Evolutionary conservation across 2,329 filamentous ascomycete species (phyloP), one percentile per base, ranked within the genome.

Genomic region (Aspergillus ruber): DNA sequence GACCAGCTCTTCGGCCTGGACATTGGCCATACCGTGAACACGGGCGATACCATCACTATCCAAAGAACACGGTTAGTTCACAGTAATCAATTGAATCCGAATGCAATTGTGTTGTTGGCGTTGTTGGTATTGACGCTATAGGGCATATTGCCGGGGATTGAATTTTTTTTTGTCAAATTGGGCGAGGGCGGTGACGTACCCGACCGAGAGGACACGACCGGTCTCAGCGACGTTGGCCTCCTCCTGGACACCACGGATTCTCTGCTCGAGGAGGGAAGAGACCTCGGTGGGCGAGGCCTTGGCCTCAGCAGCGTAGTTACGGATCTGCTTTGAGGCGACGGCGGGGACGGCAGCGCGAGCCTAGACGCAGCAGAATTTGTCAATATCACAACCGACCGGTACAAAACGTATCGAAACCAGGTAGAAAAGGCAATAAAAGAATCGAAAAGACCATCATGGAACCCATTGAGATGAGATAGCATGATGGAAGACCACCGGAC

Each of bases 1-100:
- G 73, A 98, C 93, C 74, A 98, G 87, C 83, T 98, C 93, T 80
- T 98, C 93, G 67, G 93, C 91, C 83, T 98, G 93, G 79, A 98
- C 93, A 75, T 98, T 98, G 87, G 84, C 88, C 89, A 98, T 90
- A 73, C 93, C 93, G 78, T 98, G 90, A 65, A 98, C 91, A 90
- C 93, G 91, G 74, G 93, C 93, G 72, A 98, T 98, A 95, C 93
- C 93, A 81, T 98, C 93, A 93, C 93, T 97, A 66, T 74, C 55
- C 44, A 46, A 49, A 51, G 49, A 50, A 54, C 49, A 47, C 25
- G 25, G 48, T 60, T 52, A 60, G 58, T 8, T 15, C 42, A 21
- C 17, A 21, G 18, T 10, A n/a, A 21, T 43, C 6, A 45, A 20
- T 15, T 42, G 21, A 27, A 42, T 42, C n/a, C 23, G 23, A n/a